Base-by-base conservation (phyloP, 768 basidiomycete species). In the Mycena polygramma region DNA sequence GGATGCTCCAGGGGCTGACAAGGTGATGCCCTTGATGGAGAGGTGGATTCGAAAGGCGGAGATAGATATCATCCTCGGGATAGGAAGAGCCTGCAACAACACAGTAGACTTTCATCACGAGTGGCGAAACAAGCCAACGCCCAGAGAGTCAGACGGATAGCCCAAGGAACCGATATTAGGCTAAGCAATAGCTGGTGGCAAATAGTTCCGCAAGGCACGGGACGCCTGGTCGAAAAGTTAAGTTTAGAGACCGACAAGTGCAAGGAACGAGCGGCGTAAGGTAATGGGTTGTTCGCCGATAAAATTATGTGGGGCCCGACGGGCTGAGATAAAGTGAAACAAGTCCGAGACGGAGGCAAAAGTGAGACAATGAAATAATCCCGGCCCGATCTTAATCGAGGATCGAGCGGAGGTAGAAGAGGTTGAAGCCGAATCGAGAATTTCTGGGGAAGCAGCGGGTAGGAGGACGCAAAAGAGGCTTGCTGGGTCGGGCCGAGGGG, bases 361-460 rank as follows among this genome's bases (percentile, higher is more conserved):
- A 59, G 20, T 35, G 14, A 19, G 24, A 52, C 19, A 58, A 69
- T 64, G 39, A 70, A 70, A 69, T 64, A 60, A 46, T 54, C 49
- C 63, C 68, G 68, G 62, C 8, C 66, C 66, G 66, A 70, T 55
- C 69, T 58, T n/a, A 49, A 64, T 69, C 49, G 54, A 68, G 41
- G 64, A 66, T 57, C 54, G n/a, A 36, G 49, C 61, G 61, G 68
- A 63, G 68, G 68, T n/a, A 69, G 58, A 66, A 59, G 37, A 20
- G 63, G 13, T 26, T 20, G 7, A 45, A 17, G 11, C 62, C 63
- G 46, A 49, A 70, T 65, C 55, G 46, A 66, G 64, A 62, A 62
- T 35, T 8, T 30, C 35, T 37, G 37, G 20, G 9, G 37, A 60
- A 49, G 46, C 24, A 61, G 53, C 22, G 48, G 41, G 36, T 10